Percentiles rank a stretch among this genome's conserved stretches.
Conservation (phyloP, 257 asterid genomes). For the Euphrasia confusa region DNA sequence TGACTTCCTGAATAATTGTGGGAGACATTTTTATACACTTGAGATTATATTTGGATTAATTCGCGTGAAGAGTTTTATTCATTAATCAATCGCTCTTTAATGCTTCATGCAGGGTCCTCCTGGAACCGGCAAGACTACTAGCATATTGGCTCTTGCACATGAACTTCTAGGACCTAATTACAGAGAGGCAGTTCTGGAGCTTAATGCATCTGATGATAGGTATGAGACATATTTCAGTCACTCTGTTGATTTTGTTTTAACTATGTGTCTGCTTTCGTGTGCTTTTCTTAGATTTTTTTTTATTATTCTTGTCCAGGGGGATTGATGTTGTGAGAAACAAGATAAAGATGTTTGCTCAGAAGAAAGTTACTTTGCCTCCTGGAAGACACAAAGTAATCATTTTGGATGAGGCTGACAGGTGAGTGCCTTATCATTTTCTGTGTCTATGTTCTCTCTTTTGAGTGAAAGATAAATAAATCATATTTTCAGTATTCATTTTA, state of each 20-base stretch:
- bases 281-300: slow-evolving; percentile 13
- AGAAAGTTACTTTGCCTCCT: slow-evolving; percentile 83
- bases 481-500: not conserved
- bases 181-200: slow-evolving; percentile 85
- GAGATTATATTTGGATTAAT: not conserved
- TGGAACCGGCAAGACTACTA: slow-evolving; percentile 95
- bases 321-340: slow-evolving; percentile 96
- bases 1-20: not conserved
- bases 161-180: slow-evolving; percentile 90
- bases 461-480: not conserved
- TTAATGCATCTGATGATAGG: slow-evolving; percentile 98
- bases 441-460: not conserved
- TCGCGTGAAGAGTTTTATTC: not conserved
- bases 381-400: slow-evolving; percentile 89
- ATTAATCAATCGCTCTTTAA: slow-evolving; percentile 11
- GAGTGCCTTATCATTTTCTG: slow-evolving; percentile 20
- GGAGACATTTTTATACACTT: not conserved
- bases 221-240: slow-evolving; percentile 18
- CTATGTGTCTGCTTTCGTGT: not conserved
- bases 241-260: not conserved
- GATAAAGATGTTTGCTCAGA: slow-evolving; percentile 98
- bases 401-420: slow-evolving; percentile 99
- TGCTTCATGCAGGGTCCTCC: slow-evolving; percentile 72
- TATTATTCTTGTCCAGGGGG: slow-evolving; percentile 49
- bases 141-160: slow-evolving; percentile 93